Base-by-base conservation (phyloP, 208 protist species). In the Leishmania lainsoni region DNA sequence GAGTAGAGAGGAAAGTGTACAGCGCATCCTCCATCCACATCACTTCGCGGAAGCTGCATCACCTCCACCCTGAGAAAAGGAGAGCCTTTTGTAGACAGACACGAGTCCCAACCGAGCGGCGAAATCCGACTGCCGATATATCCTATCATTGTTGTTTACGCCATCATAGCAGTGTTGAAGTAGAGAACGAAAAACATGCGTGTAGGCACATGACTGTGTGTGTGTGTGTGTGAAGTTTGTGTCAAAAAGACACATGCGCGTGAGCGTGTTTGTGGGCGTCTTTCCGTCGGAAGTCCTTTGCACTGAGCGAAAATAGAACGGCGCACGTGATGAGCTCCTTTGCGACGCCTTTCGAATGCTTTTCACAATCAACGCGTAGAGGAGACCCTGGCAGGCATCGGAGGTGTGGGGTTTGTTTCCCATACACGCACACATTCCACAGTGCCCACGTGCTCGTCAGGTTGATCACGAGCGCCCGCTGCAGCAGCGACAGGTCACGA, bases 381-480 rank as follows among this genome's bases (percentile, higher is more conserved):
- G 72, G 56, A 83, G 61, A 16, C 61, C 66, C 70, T 83, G 82
- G 69, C 84, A 89, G 52, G 45, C 83, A 4, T 80, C 58, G 17
- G 17, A 79, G 81, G n/a, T 84, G 77, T 32, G 75, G 61, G n/a
- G 68, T 5, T 35, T 84, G 71, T 5, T 59, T 51, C 26, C 79
- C 83, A 58, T 83, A 82, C 20, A 66, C 79, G 49, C 79, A 81
- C 12, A 91, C 26, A 3, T 83, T 84, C 87, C 90, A 93, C 17
- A 90, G 73, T 10, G 87, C 83, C 85, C 87, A 90, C 76, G 81
- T 83, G 71, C 91, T 93, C 16, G 85, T 81, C 17, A 85, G 81
- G 80, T 93, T 90, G 42, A 90, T 35, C 59, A 63, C 58, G 2
- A 90, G 79, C 2, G 87, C 83, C 32, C 83, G 82, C 70, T 91